Evolutionary conservation across 306 rosid genomes (phyloP), one percentile per base, ranked within the genome.

Genomic region (Glycine latifolia): DNA sequence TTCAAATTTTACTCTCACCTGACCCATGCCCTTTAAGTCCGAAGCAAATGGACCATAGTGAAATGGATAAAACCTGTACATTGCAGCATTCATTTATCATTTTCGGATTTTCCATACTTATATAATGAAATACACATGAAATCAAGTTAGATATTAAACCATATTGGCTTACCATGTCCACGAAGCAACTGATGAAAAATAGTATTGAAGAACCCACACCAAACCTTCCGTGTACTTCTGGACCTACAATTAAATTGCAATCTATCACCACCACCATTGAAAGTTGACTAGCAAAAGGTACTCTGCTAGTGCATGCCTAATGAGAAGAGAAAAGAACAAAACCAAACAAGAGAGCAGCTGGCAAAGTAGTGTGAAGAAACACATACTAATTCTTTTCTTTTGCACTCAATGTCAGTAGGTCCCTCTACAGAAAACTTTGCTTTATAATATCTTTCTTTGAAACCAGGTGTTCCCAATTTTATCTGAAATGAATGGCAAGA

Each of bases 31-130:
- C 47, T 79, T 89, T 0, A 91, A 43, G 49, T 91, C 95, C 0
- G 92, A 91, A n/a, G 82, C 90, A 83, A 89, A 85, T 31, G 95
- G 94, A 33, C 86, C 88, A 52, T 87, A 86, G 12, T 87, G 81
- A 52, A 39, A 80, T 0, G 94, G 92, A 83, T 86, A 91, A 85
- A 80, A 89, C 95, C 95, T 91, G 78, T 20, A 59, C 37, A 16
- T 17, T 44, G 10, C 15, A 16, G 4, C 4, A 33, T 8, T 60
- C 48, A 41, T 5, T 11, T 46, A 4, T 8, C 5, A 71, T 6
- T 6, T 60, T 58, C 31, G 35, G 12, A 58, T 17, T 17, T n/a
- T 20, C 10, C 58, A 59, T 17, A 14, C 35, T 31, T 31, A 8
- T 52, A 60, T 13, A 68, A 69, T 44, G 12, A 12, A 53, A 14